Evolutionary conservation across 73 alveolate genomes (phyloP), one percentile per base, ranked within the genome.

Genomic region (Stentor coeruleus): DNA sequence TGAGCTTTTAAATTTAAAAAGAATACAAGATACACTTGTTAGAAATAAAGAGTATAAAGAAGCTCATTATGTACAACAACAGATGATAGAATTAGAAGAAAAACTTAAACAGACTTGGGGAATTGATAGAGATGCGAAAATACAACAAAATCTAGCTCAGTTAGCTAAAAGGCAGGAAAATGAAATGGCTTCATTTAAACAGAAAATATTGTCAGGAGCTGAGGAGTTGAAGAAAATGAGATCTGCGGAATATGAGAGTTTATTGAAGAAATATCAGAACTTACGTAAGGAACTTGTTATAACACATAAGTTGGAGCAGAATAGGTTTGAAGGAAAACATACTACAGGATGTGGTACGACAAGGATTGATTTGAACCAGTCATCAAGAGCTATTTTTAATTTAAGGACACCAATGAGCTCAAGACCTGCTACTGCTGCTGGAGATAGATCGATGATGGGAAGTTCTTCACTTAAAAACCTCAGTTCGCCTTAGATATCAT

Each of bases 201-300:
- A 89, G 89, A 86, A 84, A 77, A 86, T 89, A 58, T 82, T 74
- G 59, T 86, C 90, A 35, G 82, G 77, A 3, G 55, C 41, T 74
- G 81, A 86, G 39, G 91, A 82, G 58, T 82, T 81, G 30, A 81
- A 81, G 66, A 85, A 82, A n/a, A 84, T 82, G 49, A 81, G 95
- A 82, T 92, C 91, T 26, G 57, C 28, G 15, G 95, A 89, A 39
- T 84, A 82, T 57, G 90, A 89, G 58, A 89, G 82, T 81, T 84
- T 90, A 35, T 73, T 90, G 30, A 89, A 90, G 76, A 89, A 93
- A 41, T 90, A 90, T 59, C 85, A 90, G 81, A 90, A 90, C 72
- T 92, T 90, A 3, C 86, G 87, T 86, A 90, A 90, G 82, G 95
- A 90, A 66, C 58, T 90, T 1, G 95, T 86, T 42, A 90, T 82